Percentiles rank a stretch among this genome's conserved stretches.
Evolutionary conservation across 1,284 basidiomycete species (phyloP).

Genomic region (Peniophora sp.): DNA sequence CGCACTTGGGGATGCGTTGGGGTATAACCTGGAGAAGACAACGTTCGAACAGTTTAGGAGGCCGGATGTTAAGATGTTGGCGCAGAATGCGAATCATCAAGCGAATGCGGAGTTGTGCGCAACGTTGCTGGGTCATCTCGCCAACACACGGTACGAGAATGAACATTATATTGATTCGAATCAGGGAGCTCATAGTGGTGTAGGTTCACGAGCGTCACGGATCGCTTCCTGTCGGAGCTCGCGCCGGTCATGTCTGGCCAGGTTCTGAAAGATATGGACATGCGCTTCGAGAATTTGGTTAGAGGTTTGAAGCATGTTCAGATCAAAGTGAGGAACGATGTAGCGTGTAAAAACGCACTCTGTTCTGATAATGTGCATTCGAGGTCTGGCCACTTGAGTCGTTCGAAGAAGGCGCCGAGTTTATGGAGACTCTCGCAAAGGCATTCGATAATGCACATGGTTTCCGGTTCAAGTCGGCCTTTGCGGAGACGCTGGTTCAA

Average conservation of each 20-base stretch:
- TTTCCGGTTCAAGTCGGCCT: slow-evolving; percentile 75
- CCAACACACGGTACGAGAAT: slow-evolving; percentile 58
- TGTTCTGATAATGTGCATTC: too few relatives aligned
- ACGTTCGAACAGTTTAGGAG: slow-evolving; percentile 81
- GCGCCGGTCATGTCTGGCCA: slow-evolving; percentile 66
- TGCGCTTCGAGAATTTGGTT: slow-evolving; percentile 77
- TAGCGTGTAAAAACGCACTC: too few relatives aligned
- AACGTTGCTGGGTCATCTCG: slow-evolving; percentile 75
- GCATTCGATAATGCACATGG: slow-evolving; percentile 86
- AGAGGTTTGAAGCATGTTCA: slow-evolving; percentile 73
- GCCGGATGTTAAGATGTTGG: slow-evolving; percentile 60
- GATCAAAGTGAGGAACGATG: slow-evolving; percentile 52
- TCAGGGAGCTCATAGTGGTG: slow-evolving; percentile 1
- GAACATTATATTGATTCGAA: background rate
- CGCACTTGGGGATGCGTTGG: slow-evolving; percentile 68
- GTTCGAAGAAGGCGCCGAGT: slow-evolving; percentile 92
- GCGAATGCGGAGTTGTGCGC: slow-evolving; percentile 78
- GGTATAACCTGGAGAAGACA: slow-evolving; percentile 74
- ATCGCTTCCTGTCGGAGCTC: slow-evolving; percentile 77
- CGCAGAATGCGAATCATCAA: slow-evolving; percentile 66
- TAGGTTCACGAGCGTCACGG: slow-evolving; percentile 83
- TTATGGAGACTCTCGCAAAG: slow-evolving; percentile 76
- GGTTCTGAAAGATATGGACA: slow-evolving; percentile 71
- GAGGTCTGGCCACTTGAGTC: slow-evolving; percentile 91
- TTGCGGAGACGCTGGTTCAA: slow-evolving; percentile 77